Base-by-base conservation (phyloP, 768 basidiomycete species). In the Boletus subparvulus region DNA sequence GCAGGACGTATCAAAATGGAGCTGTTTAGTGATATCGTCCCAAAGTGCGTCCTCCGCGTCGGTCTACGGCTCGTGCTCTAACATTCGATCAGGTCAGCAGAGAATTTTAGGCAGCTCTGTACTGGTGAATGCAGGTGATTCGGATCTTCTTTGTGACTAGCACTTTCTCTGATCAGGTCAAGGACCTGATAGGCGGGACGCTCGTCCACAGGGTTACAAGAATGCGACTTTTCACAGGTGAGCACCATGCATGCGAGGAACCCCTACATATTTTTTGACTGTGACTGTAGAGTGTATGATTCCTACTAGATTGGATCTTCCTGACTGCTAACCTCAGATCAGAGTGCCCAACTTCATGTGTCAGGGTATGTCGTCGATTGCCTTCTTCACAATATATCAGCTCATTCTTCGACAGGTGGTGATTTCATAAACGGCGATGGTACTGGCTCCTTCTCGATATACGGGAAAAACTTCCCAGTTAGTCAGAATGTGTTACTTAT, bases 1-100 rank as follows among this genome's bases (percentile, higher is more conserved):
- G 93, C 93, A 4, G 96, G 95, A 16, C 77, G 97, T 33, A 80
- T 99, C 63, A 98, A 98, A 77, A 96, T 99, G 87, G 96, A 99
- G 73, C 78, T 99, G 17, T 98, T 96, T 74, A 91, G 88, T 57
- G 97, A 99, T 68, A 86, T 96, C 53, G 93, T 91, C 2, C 96
- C 97, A 50, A 97, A 94, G 94, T 96, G 47, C 56, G 88, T 55
- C 28, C 33, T 40, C 24, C 1, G 0, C 21, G 21, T 61, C 24
- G 32, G 41, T 11, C 52, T 41, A 19, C 19, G 54, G 32, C 19
- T 47, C 45, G 21, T 40, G 17, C 50, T 65, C 52, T 55, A 24
- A 45, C 36, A 14, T 36, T 41, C 47, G 36, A 50, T 41, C 62
- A 97, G 95, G 68, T 98, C 96, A 3, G 94, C 94, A 9, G 96